Percentiles rank a stretch among this genome's conserved stretches.
These are phyloP conservation scores for Rhodotorula mucilaginosa DNA, from an alignment of 1,284 basidiomycete genomes.

Conservation along the genomic window DNA sequence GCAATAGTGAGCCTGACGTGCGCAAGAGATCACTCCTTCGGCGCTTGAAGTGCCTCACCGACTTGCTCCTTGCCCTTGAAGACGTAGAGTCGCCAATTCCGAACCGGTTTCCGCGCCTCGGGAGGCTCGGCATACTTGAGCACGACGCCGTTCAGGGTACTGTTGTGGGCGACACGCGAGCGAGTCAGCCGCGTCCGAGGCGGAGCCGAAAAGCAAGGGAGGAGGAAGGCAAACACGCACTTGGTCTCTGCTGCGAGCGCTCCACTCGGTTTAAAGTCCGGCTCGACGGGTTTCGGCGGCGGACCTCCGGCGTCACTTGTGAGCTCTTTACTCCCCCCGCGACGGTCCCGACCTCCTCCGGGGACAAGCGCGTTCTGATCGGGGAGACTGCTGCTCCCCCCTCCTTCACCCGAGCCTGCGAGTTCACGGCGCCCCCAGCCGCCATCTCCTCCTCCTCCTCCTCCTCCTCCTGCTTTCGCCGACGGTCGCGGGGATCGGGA, in stretches of 20 bases:
- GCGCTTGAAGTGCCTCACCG: too few species aligned
- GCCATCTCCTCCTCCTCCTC: conserved; percentile 20
- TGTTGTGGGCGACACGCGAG: neutral
- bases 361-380: conserved; percentile 20
- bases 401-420: neutral
- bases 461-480: neutral
- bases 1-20: neutral
- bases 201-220: neutral
- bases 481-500: neutral
- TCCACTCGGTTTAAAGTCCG: conserved; percentile 84
- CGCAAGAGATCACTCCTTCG: too few species aligned
- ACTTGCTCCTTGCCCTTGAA: conserved; percentile 92
- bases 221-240: conserved; percentile 4
- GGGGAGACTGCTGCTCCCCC: conserved; percentile 9
- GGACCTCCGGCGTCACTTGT: neutral
- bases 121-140: conserved; percentile 99
- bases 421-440: conserved; percentile 18
- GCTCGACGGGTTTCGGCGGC: conserved; percentile 52
- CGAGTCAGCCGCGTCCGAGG: conserved; percentile 46
- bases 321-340: neutral
- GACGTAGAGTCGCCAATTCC: conserved; percentile 92
- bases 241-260: conserved; percentile 93
- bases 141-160: conserved; percentile 61
- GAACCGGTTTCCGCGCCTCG: conserved; percentile 85
- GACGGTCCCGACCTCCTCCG: neutral